These are phyloP conservation scores for Curvularia hawaiiensis DNA, from an alignment of 2,329 filamentous ascomycete species.

Conservation along the genomic window DNA sequence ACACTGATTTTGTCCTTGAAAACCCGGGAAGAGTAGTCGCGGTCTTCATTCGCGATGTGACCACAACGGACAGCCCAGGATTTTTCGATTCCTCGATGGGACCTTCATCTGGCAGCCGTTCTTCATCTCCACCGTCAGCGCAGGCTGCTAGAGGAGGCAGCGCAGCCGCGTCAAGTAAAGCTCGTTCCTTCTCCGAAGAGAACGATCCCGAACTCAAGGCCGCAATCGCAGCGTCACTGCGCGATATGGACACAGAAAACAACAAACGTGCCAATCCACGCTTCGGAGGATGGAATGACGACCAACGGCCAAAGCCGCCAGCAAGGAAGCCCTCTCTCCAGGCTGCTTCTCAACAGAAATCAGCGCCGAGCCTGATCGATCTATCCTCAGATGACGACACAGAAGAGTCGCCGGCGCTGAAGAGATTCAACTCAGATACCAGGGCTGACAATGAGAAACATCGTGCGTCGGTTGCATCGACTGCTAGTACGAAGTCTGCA, in stretches of 20 bases:
- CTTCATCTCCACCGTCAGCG: constrained; percentile 32
- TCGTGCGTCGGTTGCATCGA: constrained; percentile 24
- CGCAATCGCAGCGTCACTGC: constrained; percentile 55
- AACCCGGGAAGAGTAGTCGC: constrained; percentile 83
- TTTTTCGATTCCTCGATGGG: constrained; percentile 76
- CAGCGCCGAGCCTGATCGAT: constrained; percentile 53
- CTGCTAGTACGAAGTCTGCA: constrained; percentile 35
- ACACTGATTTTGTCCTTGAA: constrained; percentile 86
- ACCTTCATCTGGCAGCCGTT: constrained; percentile 40
- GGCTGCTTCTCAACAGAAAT: constrained; percentile 31
- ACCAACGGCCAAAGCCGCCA: constrained; percentile 47
- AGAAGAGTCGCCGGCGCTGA: constrained; percentile 22
- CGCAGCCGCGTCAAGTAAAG: constrained; percentile 16
- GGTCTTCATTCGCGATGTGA: constrained; percentile 95
- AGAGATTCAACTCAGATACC: constrained; percentile 37
- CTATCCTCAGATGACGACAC: constrained; percentile 52
- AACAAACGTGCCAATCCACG: constrained; percentile 40
- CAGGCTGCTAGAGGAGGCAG: constrained; percentile 18
- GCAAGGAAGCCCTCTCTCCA: constrained; percentile 28
- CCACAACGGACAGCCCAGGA: constrained; percentile 71
- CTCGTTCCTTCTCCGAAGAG: constrained; percentile 43
- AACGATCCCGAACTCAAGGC: constrained; percentile 55
- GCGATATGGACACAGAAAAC: constrained; percentile 52
- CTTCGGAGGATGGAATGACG: constrained; percentile 42
- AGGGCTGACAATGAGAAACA: constrained; percentile 21